Conservation (phyloP, 805 yeast genomes). For the Kuraishia piskuri region DNA sequence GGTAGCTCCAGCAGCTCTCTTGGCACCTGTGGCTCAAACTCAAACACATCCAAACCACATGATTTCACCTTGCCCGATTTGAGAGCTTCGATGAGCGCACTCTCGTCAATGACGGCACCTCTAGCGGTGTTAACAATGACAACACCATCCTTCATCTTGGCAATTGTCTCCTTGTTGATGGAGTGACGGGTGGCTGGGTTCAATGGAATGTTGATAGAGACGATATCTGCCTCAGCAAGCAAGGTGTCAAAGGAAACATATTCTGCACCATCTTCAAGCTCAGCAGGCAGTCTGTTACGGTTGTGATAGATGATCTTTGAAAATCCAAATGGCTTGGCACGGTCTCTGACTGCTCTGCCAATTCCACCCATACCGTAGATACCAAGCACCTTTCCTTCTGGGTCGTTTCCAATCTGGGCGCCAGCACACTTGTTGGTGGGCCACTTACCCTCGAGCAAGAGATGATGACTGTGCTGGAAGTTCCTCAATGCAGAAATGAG, state of each 20-base stretch:
- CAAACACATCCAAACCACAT: conserved; percentile 72
- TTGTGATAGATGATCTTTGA: conserved; percentile 63
- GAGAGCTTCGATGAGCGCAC: conserved; percentile 44
- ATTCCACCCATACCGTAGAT: conserved; percentile 87
- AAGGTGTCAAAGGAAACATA: conserved; percentile 69
- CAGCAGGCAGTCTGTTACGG: conserved; percentile 48
- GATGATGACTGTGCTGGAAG: conserved; percentile 51
- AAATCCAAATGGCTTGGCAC: conserved; percentile 74
- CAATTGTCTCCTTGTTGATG: conserved; percentile 49
- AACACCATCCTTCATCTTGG: conserved; percentile 72
- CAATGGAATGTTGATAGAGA: conserved; percentile 72
- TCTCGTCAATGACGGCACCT: conserved; percentile 74
- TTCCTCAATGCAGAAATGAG: conserved; percentile 45
- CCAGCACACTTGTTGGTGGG: conserved; percentile 37
- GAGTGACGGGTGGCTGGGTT: conserved; percentile 64
- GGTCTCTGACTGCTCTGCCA: conserved; percentile 70
- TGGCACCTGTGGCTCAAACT: conserved; percentile 64
- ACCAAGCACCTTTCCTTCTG: conserved; percentile 69
- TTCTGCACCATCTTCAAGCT: conserved; percentile 59
- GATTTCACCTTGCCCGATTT: conserved; percentile 57
- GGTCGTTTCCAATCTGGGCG: conserved; percentile 63
- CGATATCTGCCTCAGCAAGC: conserved; percentile 52
- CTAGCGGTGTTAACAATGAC: conserved; percentile 80
- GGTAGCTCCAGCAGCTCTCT: conserved; percentile 53
- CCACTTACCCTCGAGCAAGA: conserved; percentile 57